Conservation (phyloP, 2,329 filamentous ascomycete species). For the Leptographium lundbergii region DNA sequence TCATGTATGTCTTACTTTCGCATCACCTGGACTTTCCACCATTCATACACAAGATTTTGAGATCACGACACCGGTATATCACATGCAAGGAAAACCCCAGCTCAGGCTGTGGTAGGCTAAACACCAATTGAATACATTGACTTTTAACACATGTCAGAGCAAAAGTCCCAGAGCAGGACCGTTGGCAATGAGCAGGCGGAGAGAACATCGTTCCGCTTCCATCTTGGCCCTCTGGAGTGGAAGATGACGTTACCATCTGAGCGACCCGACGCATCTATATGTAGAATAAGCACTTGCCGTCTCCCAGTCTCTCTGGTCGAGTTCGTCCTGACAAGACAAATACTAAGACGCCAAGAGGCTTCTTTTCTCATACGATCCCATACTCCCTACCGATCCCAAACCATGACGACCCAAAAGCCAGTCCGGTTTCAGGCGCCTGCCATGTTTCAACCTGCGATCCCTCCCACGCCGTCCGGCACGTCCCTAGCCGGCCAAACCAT, state of each 20-base stretch:
- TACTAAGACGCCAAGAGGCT: no score
- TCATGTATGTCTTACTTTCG: neutral
- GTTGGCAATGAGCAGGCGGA: neutral
- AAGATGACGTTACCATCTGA: neutral
- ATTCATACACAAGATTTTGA: neutral
- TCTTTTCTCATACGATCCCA: no score
- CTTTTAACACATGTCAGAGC: neutral
- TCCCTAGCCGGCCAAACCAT: neutral
- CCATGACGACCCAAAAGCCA: no score
- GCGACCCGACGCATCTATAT: no score
- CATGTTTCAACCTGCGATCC: neutral
- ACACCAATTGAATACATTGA: neutral
- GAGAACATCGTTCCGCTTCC: neutral
- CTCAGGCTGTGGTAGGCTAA: no score
- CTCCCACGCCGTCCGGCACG: neutral
- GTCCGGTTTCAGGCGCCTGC: neutral
- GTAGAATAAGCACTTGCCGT: no score
- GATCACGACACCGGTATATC: no score
- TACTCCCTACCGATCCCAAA: no score
- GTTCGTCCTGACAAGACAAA: neutral
- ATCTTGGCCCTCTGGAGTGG: neutral
- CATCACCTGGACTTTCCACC: neutral
- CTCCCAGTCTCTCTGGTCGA: neutral
- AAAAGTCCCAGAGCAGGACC: neutral
- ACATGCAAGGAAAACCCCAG: no score